Evolutionary conservation across 2,329 filamentous ascomycete species (phyloP).

Genomic region (Pseudogymnoascus sp.): DNA sequence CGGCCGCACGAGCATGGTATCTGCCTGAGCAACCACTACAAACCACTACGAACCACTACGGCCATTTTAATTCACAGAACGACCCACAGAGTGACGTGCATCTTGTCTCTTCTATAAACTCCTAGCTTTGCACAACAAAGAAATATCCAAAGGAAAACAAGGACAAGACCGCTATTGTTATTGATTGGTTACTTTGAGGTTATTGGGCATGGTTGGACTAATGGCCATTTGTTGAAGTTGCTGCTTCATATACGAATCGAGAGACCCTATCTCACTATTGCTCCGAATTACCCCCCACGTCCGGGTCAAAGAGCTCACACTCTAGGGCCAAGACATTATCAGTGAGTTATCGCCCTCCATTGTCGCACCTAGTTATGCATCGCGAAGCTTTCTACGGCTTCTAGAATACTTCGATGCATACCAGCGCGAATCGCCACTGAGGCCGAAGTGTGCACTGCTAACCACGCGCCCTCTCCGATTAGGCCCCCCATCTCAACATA

Average conservation of each 20-base stretch:
- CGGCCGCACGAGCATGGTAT: slow-evolving; percentile 8
- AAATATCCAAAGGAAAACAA: not conserved
- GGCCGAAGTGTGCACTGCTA: not conserved
- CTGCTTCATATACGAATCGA: not conserved
- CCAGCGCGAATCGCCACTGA: not conserved
- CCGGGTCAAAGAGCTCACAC: not conserved
- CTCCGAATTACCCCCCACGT: not conserved
- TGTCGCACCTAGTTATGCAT: not conserved
- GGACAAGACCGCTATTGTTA: not conserved
- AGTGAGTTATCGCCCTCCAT: not conserved
- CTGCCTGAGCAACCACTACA: slow-evolving; percentile 7
- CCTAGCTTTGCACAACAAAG: not conserved
- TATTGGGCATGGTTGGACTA: slow-evolving; percentile 2
- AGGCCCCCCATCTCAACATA: not conserved
- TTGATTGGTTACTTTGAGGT: not conserved
- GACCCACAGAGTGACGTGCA: slow-evolving; percentile 7
- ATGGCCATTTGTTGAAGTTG: not conserved
- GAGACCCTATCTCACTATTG: not conserved
- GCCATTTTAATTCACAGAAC: slow-evolving; percentile 2
- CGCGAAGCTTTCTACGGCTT: not conserved
- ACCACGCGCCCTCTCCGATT: not conserved
- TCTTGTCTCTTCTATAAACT: not conserved
- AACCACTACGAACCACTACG: not conserved
- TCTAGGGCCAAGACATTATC: not conserved
- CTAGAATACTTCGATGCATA: not conserved